Evolutionary conservation across 768 basidiomycete genomes (phyloP), one percentile per base, ranked within the genome.

Genomic region (Nidularia pulvinata): DNA sequence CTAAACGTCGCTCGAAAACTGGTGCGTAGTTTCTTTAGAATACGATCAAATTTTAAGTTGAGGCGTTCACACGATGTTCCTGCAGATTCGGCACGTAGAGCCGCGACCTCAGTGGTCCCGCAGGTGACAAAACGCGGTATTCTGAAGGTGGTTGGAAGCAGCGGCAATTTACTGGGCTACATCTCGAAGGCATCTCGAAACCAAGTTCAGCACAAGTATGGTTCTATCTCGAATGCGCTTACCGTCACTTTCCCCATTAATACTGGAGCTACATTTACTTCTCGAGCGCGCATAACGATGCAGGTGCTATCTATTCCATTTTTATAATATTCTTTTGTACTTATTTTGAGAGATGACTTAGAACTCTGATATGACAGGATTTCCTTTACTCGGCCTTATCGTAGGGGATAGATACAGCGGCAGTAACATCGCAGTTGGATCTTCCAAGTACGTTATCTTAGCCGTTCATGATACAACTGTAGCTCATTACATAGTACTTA

Each of bases 381-480:
- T 47, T 9, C 54, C 55, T 32, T 49, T 62, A 10, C 53, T 67
- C 7, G 62, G 64, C 25, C 56, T 65, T 11, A 56, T 65, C 16
- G 55, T 60, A 54, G 63, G 62, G 9, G 48, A 57, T 13, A 62
- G 60, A 13, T 45, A 57, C 50, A 52, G 55, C 13, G 53, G 22
- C 42, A 10, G 54, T n/a, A 33, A 55, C 37, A 33, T 67, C 33
- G 57, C 19, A 50, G 37, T 54, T 52, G 53, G 59, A 55, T 47
- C 58, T 46, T 59, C 54, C 55, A 22, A 64, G 64, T 67, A 47
- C n/a, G 61, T 55, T 4, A 16, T 30, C 37, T 22, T 47, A 9
- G 5, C 1, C 25, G 7, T 43, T 42, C 14, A 33, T 14, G 1
- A 30, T 11, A 32, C 48, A 13, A 32, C 4, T 49, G 9, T 3